phyloP scores from a whole-genome alignment of 2,329 filamentous ascomycete species.

The Ophioceras dolichostomum region DNA sequence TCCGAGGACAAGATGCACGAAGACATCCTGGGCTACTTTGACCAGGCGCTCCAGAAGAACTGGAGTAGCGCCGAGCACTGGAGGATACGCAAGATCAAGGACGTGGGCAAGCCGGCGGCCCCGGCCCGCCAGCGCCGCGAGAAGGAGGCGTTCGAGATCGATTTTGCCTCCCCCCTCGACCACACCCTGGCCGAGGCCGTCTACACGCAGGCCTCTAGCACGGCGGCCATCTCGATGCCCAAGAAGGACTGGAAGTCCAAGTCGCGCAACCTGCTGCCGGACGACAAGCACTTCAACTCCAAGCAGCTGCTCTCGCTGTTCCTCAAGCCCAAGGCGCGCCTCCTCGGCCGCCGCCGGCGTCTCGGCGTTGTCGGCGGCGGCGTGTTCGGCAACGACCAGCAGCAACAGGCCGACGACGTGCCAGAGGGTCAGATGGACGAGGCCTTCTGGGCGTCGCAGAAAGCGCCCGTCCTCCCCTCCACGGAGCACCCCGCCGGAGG shows the following conservation, averaged over 20 bases:
- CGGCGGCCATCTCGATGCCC: conserved; percentile 69
- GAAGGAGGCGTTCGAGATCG: conserved; percentile 91
- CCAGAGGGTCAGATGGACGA: conserved; percentile 78
- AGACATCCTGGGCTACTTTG: conserved; percentile 95
- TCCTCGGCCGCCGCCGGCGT: conserved; percentile 52
- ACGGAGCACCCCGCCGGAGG: conserved; percentile 10
- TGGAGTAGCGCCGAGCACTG: conserved; percentile 98
- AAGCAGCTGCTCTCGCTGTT: conserved; percentile 81
- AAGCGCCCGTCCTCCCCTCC: conserved; percentile 28
- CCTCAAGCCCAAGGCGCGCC: conserved; percentile 82
- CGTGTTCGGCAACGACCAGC: conserved; percentile 12
- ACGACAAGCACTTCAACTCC: conserved; percentile 98
- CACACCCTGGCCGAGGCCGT: conserved; percentile 60
- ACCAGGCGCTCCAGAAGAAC: conserved; percentile 91
- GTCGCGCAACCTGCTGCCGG: conserved; percentile 81
- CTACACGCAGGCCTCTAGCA: conserved; percentile 70
- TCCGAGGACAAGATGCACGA: conserved; percentile 66
- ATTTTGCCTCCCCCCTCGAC: conserved; percentile 70
- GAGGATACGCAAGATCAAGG: conserved; percentile 91
- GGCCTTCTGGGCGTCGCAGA: conserved; percentile 81
- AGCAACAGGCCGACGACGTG: conserved; percentile 30
- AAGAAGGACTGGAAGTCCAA: conserved; percentile 96
- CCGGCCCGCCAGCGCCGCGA: conserved; percentile 66
- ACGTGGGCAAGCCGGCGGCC: conserved; percentile 51
- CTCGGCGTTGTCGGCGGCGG: conserved; percentile 27